Evolutionary conservation across 1,284 basidiomycete species (phyloP).

Genomic region (Ceratobasidium sp.): DNA sequence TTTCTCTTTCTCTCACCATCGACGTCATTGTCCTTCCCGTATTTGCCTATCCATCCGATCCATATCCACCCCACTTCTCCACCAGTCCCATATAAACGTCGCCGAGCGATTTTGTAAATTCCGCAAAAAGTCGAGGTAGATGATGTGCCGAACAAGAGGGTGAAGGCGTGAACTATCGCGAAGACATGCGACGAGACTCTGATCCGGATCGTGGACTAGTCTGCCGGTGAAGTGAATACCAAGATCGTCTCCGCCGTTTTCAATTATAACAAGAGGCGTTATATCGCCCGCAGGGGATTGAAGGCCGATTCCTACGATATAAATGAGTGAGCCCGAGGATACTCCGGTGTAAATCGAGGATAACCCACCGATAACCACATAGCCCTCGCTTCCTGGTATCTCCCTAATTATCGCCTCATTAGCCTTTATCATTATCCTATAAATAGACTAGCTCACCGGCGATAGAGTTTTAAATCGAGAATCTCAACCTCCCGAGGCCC

Average conservation of each 20-base stretch:
- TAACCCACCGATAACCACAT: constrained; percentile 16
- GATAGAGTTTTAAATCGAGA: constrained; percentile 6
- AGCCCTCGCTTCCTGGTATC: constrained; percentile 23
- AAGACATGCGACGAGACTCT: constrained; percentile 8
- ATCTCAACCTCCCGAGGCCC: neutral
- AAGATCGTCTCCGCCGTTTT: constrained; percentile 34
- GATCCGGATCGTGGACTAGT: neutral
- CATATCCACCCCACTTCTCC: constrained; percentile 41
- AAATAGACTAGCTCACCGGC: neutral
- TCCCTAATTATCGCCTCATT: neutral
- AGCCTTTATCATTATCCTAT: neutral
- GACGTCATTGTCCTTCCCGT: constrained; percentile 1
- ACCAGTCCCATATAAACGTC: constrained; percentile 38
- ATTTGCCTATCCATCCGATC: constrained; percentile 18
- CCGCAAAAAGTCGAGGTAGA: constrained; percentile 20
- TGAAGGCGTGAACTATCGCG: constrained; percentile 3
- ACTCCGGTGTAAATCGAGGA: neutral
- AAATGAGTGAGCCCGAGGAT: neutral
- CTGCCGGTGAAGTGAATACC: constrained; percentile 38
- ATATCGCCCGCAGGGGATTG: constrained; percentile 1
- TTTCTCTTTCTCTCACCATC: too few relatives aligned
- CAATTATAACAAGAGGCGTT: constrained; percentile 5
- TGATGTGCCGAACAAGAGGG: constrained; percentile 24
- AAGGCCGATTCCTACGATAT: constrained; percentile 9
- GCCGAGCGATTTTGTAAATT: constrained; percentile 26